These are phyloP conservation scores for Piloderma croceum DNA, from an alignment of 768 basidiomycete species.

Conservation along the genomic window DNA sequence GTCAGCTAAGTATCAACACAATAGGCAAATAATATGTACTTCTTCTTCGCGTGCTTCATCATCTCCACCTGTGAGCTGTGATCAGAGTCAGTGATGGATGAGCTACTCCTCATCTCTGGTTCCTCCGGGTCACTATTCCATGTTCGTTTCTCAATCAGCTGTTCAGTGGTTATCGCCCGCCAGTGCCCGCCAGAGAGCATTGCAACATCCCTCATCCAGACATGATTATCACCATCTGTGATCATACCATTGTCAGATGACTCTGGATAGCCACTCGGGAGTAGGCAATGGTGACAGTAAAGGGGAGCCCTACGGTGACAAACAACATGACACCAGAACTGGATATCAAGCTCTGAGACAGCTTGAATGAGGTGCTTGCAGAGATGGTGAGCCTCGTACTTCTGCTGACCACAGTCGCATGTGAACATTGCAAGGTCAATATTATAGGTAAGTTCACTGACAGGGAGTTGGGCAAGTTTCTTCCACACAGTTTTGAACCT, in stretches of 20 bases:
- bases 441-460: conserved; percentile 15
- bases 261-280: not conserved
- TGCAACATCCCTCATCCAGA: conserved; percentile 12
- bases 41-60: conserved; percentile 8
- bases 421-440: conserved; percentile 19
- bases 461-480: not conserved
- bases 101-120: conserved; percentile 5
- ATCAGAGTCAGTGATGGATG: not conserved
- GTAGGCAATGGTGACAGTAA: conserved; percentile 17
- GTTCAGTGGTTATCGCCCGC: conserved; percentile 6
- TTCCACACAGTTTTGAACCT: conserved; percentile 23
- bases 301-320: conserved; percentile 18
- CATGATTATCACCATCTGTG: conserved; percentile 19
- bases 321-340: conserved; percentile 17
- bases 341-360: conserved; percentile 7
- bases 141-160: conserved; percentile 4
- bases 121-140: not conserved
- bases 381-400: conserved; percentile 21
- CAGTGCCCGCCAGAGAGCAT: conserved; percentile 7
- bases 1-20: not conserved
- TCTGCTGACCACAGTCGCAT: conserved; percentile 25
- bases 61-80: conserved; percentile 4
- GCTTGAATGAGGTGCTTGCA: conserved; percentile 33
- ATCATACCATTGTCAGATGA: conserved; percentile 10
- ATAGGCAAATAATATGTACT: not conserved